Evolutionary conservation across 768 basidiomycete species (phyloP).

Genomic region (Boletus pseudopeckii): DNA sequence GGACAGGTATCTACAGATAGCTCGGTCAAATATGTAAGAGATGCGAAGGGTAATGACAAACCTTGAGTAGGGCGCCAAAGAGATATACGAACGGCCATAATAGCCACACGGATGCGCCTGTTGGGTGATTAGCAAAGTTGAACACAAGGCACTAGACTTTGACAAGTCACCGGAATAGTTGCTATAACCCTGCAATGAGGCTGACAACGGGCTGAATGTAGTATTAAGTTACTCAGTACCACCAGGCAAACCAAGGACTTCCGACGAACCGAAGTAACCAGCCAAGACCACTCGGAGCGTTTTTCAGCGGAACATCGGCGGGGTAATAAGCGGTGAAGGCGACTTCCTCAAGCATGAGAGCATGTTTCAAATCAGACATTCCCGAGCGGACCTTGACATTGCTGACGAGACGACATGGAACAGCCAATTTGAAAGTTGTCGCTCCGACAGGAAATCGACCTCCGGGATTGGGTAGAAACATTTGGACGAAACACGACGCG

Average conservation of each 20-base stretch:
- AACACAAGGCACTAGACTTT: not conserved
- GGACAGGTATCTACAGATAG: slow-evolving; percentile 49
- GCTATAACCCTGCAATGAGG: slow-evolving; percentile 47
- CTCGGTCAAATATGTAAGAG: not conserved
- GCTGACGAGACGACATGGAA: slow-evolving; percentile 41
- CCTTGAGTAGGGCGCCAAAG: slow-evolving; percentile 49
- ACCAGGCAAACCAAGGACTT: not conserved
- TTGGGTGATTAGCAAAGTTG: not conserved
- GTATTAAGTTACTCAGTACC: slow-evolving; percentile 4
- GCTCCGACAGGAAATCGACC: slow-evolving; percentile 60
- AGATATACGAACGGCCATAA: slow-evolving; percentile 49
- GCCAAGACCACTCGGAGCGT: slow-evolving; percentile 40
- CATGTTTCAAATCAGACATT: slow-evolving; percentile 33
- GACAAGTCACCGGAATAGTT: slow-evolving; percentile 43
- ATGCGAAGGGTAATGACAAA: slow-evolving; percentile 14
- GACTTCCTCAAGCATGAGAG: slow-evolving; percentile 57
- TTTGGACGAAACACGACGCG: slow-evolving; percentile 13
- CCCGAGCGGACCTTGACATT: slow-evolving; percentile 35
- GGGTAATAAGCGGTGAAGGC: slow-evolving; percentile 68
- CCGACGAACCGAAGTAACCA: slow-evolving; percentile 56
- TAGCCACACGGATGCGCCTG: slow-evolving; percentile 29
- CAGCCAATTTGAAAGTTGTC: slow-evolving; percentile 51
- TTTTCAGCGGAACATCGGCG: slow-evolving; percentile 34
- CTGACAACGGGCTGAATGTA: slow-evolving; percentile 36
- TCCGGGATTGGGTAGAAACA: slow-evolving; percentile 40